Base-by-base conservation (phyloP, 352 stramenopile genomes). In the Phytophthora colocasiae region DNA sequence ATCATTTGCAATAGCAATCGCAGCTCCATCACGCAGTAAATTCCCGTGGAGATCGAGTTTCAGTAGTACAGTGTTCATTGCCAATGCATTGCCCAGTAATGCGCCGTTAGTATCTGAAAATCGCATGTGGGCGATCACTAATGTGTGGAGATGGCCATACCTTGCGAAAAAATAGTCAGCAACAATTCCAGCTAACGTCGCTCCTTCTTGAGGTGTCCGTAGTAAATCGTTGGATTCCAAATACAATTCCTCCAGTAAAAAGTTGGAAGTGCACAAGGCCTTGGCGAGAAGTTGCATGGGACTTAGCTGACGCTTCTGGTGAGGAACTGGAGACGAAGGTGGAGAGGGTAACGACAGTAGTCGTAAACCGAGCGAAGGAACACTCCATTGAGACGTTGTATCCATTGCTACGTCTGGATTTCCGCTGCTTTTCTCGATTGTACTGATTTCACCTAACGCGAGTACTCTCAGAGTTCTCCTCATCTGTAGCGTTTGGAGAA, bases 101-200 rank as follows among this genome's bases (percentile, higher is more conserved):
- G 60, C 74, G 2, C 66, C 73, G 6, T 65, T 74, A 2, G 57
- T 51, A 39, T 91, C 83, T 15, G 69, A 77, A 24, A 92, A 61
- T 8, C 54, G 47, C 73, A 91, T 83, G 15, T 68, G 62, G 6
- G 68, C 73, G 1, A 85, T 58, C 7, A 75, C 66, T 17, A 93
- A 66, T n/a, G 60, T 81, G 8, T 58, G 53, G 6, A 93, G 65
- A 14, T 73, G 75, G 0, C 82, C 84, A 49, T 93, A 93, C 2
- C 81, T 71, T n/a, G 78, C 84, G 56, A 90, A 89, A 66, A 93
- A 93, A 58, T 83, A 93, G 58, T 93, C 84, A 15, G 82, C 79
- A 0, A 93, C 39, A n/a, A 83, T 73, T 0, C 24, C 53, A 7
- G 80, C 82, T 3, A 93, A 27, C 9, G 67, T 55, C 0, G 56